Percentiles rank a stretch among this genome's conserved stretches.
These are phyloP conservation scores for Phytophthora pinifolia DNA, from an alignment of 352 stramenopile genomes.

Conservation along the genomic window DNA sequence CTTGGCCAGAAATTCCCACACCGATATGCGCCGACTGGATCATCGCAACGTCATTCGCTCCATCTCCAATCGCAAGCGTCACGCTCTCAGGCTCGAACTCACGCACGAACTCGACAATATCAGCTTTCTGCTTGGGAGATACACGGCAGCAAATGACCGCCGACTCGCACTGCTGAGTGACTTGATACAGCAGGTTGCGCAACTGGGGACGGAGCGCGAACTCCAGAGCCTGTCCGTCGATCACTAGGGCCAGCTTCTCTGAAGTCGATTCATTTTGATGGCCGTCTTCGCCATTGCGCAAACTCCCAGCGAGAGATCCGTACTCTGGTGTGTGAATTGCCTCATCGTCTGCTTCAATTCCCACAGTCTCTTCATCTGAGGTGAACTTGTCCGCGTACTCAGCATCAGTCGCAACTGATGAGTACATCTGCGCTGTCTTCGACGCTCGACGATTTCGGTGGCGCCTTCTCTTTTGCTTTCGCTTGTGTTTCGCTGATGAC, in stretches of 20 bases:
- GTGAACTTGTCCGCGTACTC: constrained; percentile 18
- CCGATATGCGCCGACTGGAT: constrained; percentile 93
- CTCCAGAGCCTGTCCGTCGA: constrained; percentile 92
- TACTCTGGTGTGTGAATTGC: constrained; percentile 22
- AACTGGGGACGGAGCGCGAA: constrained; percentile 55
- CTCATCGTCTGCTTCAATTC: constrained; percentile 19
- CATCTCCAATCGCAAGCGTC: constrained; percentile 94
- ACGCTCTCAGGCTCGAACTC: constrained; percentile 67
- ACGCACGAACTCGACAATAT: constrained; percentile 81
- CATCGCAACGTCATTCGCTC: constrained; percentile 97
- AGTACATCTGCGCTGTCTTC: constrained; percentile 25
- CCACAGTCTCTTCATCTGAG: constrained; percentile 24
- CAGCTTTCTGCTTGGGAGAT: constrained; percentile 87
- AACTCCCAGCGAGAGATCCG: constrained; percentile 24
- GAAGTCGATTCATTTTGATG: constrained; percentile 1
- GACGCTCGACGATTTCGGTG: constrained; percentile 10
- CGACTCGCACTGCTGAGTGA: constrained; percentile 68
- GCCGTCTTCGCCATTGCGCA: constrained; percentile 6
- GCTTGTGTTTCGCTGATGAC: constrained; percentile 14
- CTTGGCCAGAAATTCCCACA: constrained; percentile 91
- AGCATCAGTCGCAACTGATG: constrained; percentile 31
- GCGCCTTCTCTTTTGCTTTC: constrained; percentile 25
- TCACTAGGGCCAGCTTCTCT: constrained; percentile 78
- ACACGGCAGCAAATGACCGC: constrained; percentile 88
- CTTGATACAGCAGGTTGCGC: constrained; percentile 60